Percentiles rank a stretch among this genome's conserved stretches.
Conservation (phyloP, 2,329 filamentous ascomycete species). For the Calonectria pseudoreteaudii region DNA sequence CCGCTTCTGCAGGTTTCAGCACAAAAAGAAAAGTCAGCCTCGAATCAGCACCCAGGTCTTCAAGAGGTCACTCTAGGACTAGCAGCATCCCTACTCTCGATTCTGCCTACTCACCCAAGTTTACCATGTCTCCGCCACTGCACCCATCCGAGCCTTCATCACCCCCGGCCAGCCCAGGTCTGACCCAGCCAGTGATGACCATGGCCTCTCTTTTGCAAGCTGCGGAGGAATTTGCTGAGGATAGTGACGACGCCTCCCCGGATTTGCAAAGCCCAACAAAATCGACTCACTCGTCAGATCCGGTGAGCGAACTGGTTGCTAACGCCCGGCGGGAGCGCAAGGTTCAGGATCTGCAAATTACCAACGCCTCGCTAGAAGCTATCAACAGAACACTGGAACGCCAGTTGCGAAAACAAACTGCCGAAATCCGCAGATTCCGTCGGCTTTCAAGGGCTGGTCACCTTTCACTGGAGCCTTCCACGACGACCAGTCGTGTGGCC, state of each 20-base stretch:
- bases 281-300: slow-evolving; percentile 65
- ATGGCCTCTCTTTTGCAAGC: slow-evolving; percentile 69
- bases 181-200: slow-evolving; percentile 53
- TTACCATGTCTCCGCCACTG: slow-evolving; percentile 46
- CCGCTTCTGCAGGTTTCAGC: slow-evolving; percentile 44
- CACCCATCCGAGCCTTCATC: slow-evolving; percentile 52
- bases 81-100: slow-evolving; percentile 54
- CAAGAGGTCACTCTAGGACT: slow-evolving; percentile 54
- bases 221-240: slow-evolving; percentile 62
- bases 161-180: slow-evolving; percentile 49
- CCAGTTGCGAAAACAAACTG: slow-evolving; percentile 90
- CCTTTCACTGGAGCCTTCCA: slow-evolving; percentile 68
- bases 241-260: slow-evolving; percentile 46
- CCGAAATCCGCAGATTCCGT: slow-evolving; percentile 86
- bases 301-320: slow-evolving; percentile 81
- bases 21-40: slow-evolving; percentile 57
- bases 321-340: slow-evolving; percentile 93
- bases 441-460: slow-evolving; percentile 86
- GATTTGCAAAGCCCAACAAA: slow-evolving; percentile 69
- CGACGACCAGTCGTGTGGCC: slow-evolving; percentile 57
- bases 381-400: slow-evolving; percentile 95
- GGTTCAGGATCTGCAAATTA: slow-evolving; percentile 95
- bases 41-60: slow-evolving; percentile 51
- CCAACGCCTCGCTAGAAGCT: slow-evolving; percentile 91
- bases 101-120: slow-evolving; percentile 49